Percentiles rank a stretch among this genome's conserved stretches.
phyloP scores from a whole-genome alignment of 768 basidiomycete genomes.

The Mycena galericulata region DNA sequence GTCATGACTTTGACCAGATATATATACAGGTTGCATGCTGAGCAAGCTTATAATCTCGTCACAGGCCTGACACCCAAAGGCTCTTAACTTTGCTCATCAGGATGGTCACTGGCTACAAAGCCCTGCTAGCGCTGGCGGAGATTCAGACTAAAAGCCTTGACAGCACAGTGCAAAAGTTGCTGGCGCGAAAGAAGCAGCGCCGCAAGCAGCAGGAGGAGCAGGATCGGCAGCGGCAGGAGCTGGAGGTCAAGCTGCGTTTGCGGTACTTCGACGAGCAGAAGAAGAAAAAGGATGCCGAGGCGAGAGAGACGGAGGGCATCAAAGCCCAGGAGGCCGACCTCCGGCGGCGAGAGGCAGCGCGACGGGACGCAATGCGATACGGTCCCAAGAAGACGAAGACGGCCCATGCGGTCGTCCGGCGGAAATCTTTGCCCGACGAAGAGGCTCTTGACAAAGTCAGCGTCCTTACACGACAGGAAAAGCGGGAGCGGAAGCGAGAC shows the following conservation, averaged over 20 bases:
- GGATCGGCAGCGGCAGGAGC: slow-evolving; percentile 72
- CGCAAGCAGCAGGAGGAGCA: slow-evolving; percentile 72
- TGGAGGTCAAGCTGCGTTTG: slow-evolving; percentile 65
- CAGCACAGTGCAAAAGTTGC: slow-evolving; percentile 62
- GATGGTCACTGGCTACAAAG: slow-evolving; percentile 66
- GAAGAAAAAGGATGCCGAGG: slow-evolving; percentile 65
- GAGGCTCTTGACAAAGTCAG: slow-evolving; percentile 50
- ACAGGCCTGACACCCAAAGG: too few relatives aligned
- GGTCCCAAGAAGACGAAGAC: slow-evolving; percentile 69
- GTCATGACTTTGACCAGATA: too few relatives aligned
- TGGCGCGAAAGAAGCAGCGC: slow-evolving; percentile 67
- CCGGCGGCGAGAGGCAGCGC: slow-evolving; percentile 71
- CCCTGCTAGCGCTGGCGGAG: slow-evolving; percentile 76
- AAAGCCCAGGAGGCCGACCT: slow-evolving; percentile 60
- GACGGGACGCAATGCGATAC: slow-evolving; percentile 68
- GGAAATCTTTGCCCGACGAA: slow-evolving; percentile 63
- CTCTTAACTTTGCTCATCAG: too few relatives aligned
- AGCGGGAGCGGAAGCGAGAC: slow-evolving; percentile 72
- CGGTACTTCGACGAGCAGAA: slow-evolving; percentile 78
- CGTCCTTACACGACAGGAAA: slow-evolving; percentile 82
- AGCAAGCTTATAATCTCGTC: too few relatives aligned
- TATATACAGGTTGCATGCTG: too few relatives aligned
- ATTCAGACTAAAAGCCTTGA: slow-evolving; percentile 72
- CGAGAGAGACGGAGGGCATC: slow-evolving; percentile 58
- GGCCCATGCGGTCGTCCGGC: slow-evolving; percentile 43